Base-by-base conservation (phyloP, 2,329 filamentous ascomycete species). In the Cadophora sp. region DNA sequence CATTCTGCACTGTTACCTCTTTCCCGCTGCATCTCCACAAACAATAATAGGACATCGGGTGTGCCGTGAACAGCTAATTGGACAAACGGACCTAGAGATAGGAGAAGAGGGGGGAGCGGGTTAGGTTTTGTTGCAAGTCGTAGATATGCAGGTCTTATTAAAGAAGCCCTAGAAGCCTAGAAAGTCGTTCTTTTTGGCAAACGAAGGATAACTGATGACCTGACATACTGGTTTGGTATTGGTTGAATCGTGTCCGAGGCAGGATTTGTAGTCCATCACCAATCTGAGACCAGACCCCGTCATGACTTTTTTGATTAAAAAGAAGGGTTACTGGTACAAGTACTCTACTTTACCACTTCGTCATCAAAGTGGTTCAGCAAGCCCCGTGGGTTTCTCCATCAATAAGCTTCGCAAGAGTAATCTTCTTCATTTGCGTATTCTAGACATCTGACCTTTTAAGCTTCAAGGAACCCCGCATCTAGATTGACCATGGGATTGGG, bases 81-180 rank as follows among this genome's bases (percentile, higher is more conserved):
- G 55, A 24, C 22, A 13, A 24, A 24, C 13, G 4, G 36, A 41
- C n/a, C 33, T 41, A 56, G 20, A 39, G 11, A n/a, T 11, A 14
- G 3, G 36, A 24, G 13, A 4, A 43, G 1, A 43, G 1, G 13
- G 13, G 11, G 13, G 22, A n/a, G n/a, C n/a, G n/a, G n/a, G n/a
- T n/a, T n/a, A n/a, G n/a, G 33, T 11, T 24, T 39, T 58, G 55
- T 58, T 58, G 55, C 55, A 58, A 58, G 55, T 43, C 55, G 55
- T 9, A 11, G 24, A 43, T 58, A 58, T 58, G 55, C 55, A 58
- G 55, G n/a, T 58, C 36, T 58, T 58, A 58, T 58, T 58, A 41
- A 58, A 58, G 55, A 58, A 58, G 55, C 55, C 20, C 33, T 58
- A 58, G 55, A 58, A 58, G 55, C 55, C 11, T n/a, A 58, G 33